Evolutionary conservation across 2,329 filamentous ascomycete species (phyloP), one percentile per base, ranked within the genome.

Genomic region (Pyrenochaeta sp.): DNA sequence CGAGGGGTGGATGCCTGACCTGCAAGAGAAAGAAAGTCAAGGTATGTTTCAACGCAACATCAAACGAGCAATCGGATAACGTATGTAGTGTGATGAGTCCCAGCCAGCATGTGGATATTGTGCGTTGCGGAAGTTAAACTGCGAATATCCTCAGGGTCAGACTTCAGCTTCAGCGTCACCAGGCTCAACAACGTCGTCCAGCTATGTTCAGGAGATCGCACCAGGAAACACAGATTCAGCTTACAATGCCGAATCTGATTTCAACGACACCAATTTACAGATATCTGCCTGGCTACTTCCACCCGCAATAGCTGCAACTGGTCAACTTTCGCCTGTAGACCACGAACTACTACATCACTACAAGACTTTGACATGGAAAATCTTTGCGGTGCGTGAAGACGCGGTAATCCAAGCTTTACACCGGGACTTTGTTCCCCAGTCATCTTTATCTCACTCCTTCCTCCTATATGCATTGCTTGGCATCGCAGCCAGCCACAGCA

Each of bases 1-100:
- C 65, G 8, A 47, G 64, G 36, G 53, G 53, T 27, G 66, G 66
- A 3, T 69, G 65, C 36, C 24, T 51, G 3, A 67, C 55, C 7
- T 69, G 66, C 42, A 69, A 68, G 39, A 51, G 51, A 13, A 69
- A 67, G 51, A 69, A 67, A 43, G 61, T 68, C 7, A 69, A 69
- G 57, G 66, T 68, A 50, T 24, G 31, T 17, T 21, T 24, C 1
- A 28, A 7, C 9, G 4, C 9, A 17, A 11, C 3, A 6, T 13
- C n/a, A 31, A 27, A 1, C 10, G n/a, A 19, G 5, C 8, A n/a
- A 19, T 42, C 21, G 38, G 7, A 42, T 53, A 20, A 50, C 35
- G 0, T 22, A 21, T 8, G 7, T 23, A 69, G 66, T 69, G 66
- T 36, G 63, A 69, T 51, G 65, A 69, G 43, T 17, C 26, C 4